Evolutionary conservation across 805 yeast genomes (phyloP), one percentile per base, ranked within the genome.

Genomic region (Kuraishia floccosa): DNA sequence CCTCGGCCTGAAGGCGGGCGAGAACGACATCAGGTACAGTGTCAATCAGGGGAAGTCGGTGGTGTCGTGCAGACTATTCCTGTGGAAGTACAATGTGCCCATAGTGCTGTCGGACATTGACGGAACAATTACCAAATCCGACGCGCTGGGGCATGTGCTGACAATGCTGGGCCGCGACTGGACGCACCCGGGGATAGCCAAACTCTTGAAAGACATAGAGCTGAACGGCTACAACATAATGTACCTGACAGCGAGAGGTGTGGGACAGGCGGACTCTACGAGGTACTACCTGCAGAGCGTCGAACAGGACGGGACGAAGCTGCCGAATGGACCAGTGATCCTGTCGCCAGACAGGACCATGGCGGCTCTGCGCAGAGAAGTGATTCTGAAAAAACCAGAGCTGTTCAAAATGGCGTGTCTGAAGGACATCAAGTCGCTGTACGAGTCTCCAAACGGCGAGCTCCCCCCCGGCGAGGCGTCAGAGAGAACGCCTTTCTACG

Each of bases 331-430:
- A 0, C 98, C 98, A 0, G 98, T 91, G 9, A 85, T 91, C 26
- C 58, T 91, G 31, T 82, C 94, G 22, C 98, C 98, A 0, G 98
- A 91, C 55, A 58, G 98, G 43, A 89, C 97, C 0, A 84, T 91
- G 61, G 97, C 97, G 3, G 98, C 98, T 0, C 58, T 91, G 33
- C 70, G 72, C 43, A 67, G 98, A 39, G 98, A 91, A 50, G 93
- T 91, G 17, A 89, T 91, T 28, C 58, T 89, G 47, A 84, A 87
- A 41, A 89, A 89, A 49, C 98, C 98, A 0, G 97, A 91, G 54
- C 91, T 91, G n/a, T 91, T 91, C 64, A 91, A 91, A 47, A 91
- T 91, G 87, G 94, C 98, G 1, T 89, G 97, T 54, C 60, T 91
- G 37, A 75, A 78, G 33, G 98, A 91, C 57, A 76, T 91, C 36